phyloP scores from a whole-genome alignment of 176 grass and related monocot genomes.

The Zea mays region DNA sequence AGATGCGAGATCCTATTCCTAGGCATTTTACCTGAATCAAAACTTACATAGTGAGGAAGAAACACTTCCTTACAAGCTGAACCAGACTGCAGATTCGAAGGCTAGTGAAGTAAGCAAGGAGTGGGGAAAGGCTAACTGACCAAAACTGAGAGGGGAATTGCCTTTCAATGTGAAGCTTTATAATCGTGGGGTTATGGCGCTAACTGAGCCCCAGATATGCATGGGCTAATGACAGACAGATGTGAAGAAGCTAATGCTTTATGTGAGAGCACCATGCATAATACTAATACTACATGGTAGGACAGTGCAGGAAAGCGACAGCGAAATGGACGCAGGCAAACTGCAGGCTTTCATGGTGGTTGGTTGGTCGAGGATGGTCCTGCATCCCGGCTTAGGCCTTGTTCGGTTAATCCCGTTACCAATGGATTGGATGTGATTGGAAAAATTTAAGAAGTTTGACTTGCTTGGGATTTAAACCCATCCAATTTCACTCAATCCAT shows the following conservation, averaged over 20 bases:
- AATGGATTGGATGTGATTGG: no score
- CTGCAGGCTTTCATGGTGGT: conserved; percentile 41
- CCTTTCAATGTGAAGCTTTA: conserved; percentile 1
- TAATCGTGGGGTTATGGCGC: conserved; percentile 3
- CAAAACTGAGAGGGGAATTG: neutral
- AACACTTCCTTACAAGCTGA: conserved; percentile 27
- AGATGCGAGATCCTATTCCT: conserved; percentile 8
- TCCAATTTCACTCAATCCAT: no score
- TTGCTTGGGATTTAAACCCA: no score
- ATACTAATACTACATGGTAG: conserved; percentile 13
- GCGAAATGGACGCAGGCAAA: conserved; percentile 36
- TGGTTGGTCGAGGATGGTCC: conserved; percentile 45
- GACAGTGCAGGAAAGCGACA: conserved; percentile 42
- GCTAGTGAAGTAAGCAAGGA: conserved; percentile 9
- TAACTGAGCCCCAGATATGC: conserved; percentile 25
- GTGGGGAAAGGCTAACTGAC: conserved; percentile 18
- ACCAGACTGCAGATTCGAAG: conserved; percentile 4
- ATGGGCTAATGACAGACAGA: neutral
- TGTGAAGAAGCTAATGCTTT: conserved; percentile 27
- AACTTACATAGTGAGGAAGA: conserved; percentile 26
- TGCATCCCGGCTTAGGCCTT: conserved; percentile 31
- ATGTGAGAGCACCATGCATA: conserved; percentile 23
- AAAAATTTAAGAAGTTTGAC: no score
- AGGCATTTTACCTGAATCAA: neutral
- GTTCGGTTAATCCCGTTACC: no score